Conservation (phyloP, 2,329 filamentous ascomycete genomes). For the Tolypocladium tundrense region DNA sequence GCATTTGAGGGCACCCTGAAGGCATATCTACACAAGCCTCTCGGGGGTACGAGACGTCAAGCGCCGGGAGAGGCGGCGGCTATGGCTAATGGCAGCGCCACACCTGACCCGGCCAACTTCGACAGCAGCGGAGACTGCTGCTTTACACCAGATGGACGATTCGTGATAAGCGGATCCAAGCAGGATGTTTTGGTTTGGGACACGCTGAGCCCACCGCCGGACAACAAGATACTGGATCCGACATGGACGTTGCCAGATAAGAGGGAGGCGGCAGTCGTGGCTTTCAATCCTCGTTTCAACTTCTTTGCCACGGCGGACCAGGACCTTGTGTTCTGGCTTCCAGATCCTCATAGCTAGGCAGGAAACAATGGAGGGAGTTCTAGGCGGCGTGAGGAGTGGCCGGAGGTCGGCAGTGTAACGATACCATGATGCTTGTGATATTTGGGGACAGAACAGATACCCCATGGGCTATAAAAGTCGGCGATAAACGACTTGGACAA, state of each 20-base stretch:
- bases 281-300: conserved; percentile 86
- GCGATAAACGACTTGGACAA: not conserved
- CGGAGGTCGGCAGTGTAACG: not conserved
- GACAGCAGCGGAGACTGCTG: conserved; percentile 70
- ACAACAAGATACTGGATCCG: conserved; percentile 52
- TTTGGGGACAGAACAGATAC: not conserved
- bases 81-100: conserved; percentile 9
- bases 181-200: conserved; percentile 83
- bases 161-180: conserved; percentile 69
- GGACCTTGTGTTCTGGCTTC: conserved; percentile 71
- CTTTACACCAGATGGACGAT: conserved; percentile 83
- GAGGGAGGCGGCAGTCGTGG: conserved; percentile 63
- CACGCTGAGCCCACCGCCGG: conserved; percentile 44
- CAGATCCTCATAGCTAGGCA: conserved; percentile 43
- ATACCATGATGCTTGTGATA: not conserved
- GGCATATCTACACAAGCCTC: conserved; percentile 56
- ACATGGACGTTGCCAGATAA: conserved; percentile 54
- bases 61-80: conserved; percentile 40
- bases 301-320: conserved; percentile 84
- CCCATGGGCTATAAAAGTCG: not conserved
- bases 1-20: conserved; percentile 76
- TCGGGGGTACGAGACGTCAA: conserved; percentile 40
- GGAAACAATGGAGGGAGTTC: not conserved
- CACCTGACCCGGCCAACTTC: conserved; percentile 26
- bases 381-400: not conserved